A percentile compares a stretch with the other conserved stretches of the same genome.
Evolutionary conservation across 495 filamentous ascomycete genomes (phyloP).

Genomic region (Trichoderma virens): DNA sequence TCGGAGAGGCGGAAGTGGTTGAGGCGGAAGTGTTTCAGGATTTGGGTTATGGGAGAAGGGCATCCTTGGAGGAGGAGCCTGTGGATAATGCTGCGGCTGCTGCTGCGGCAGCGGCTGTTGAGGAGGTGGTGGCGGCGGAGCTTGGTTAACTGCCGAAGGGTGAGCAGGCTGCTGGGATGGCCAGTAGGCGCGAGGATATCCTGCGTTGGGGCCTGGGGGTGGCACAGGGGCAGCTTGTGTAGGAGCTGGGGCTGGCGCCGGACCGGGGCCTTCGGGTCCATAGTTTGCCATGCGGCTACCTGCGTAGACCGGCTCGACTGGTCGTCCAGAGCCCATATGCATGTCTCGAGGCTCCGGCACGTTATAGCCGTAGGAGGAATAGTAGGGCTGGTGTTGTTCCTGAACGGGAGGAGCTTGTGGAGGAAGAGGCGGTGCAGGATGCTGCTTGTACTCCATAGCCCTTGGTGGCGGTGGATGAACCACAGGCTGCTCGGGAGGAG

Average conservation of each 20-base stretch:
- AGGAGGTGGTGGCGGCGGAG: slow-evolving; percentile 15
- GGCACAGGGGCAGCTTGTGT: not conserved
- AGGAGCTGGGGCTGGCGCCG: not conserved
- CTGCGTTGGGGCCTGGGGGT: not conserved
- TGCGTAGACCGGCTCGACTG: not conserved
- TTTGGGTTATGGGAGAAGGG: slow-evolving; percentile 8
- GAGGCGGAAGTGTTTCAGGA: slow-evolving; percentile 5
- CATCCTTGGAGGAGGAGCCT: slow-evolving; percentile 12
- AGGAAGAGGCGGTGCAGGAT: not conserved
- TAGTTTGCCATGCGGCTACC: not conserved
- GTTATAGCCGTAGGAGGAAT: not conserved
- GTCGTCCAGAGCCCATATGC: not conserved
- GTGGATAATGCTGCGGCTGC: slow-evolving; percentile 18
- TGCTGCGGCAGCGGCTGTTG: slow-evolving; percentile 11
- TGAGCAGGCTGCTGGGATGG: slow-evolving; percentile 2
- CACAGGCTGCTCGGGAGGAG: not conserved
- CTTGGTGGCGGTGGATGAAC: not conserved
- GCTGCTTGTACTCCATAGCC: not conserved
- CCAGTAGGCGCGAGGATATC: slow-evolving; percentile 4
- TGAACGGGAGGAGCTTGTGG: not conserved
- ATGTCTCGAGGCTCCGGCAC: not conserved
- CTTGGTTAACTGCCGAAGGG: not conserved
- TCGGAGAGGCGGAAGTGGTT: slow-evolving; percentile 9
- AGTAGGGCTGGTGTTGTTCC: not conserved
- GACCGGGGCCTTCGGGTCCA: not conserved